A percentile compares a stretch with the other conserved stretches of the same genome.
Evolutionary conservation across 2,329 filamentous ascomycete genomes (phyloP).

Genomic region (Apiospora malaysiana): DNA sequence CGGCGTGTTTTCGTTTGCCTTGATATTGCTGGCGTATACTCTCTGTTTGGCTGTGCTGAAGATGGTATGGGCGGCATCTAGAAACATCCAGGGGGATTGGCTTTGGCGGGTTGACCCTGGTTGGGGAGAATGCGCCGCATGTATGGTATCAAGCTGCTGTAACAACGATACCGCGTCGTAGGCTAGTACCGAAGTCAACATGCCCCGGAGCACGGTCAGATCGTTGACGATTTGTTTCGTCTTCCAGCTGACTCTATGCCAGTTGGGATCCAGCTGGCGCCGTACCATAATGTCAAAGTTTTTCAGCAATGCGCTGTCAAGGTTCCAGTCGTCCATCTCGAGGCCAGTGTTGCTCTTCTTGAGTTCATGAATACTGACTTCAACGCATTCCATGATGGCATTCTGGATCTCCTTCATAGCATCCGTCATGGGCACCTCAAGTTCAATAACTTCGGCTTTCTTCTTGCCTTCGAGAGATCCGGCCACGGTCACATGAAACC

Average conservation of each 20-base stretch:
- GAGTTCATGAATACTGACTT: slow-evolving; percentile 90
- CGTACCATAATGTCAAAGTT: slow-evolving; percentile 91
- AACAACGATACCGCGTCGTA: slow-evolving; percentile 92
- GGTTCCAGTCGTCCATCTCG: slow-evolving; percentile 96
- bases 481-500: slow-evolving; percentile 91
- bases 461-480: slow-evolving; percentile 88
- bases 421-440: slow-evolving; percentile 95
- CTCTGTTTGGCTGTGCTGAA: slow-evolving; percentile 88
- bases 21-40: slow-evolving; percentile 78
- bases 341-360: slow-evolving; percentile 89
- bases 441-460: slow-evolving; percentile 95
- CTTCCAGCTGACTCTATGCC: slow-evolving; percentile 95
- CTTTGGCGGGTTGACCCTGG: slow-evolving; percentile 86
- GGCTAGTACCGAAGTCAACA: slow-evolving; percentile 81
- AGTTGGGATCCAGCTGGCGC: slow-evolving; percentile 91
- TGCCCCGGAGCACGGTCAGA: slow-evolving; percentile 78
- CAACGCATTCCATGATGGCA: slow-evolving; percentile 93
- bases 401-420: slow-evolving; percentile 93
- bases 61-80: slow-evolving; percentile 92
- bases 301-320: slow-evolving; percentile 89
- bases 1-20: slow-evolving; percentile 53
- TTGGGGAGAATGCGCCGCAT: slow-evolving; percentile 86
- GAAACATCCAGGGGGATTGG: slow-evolving; percentile 93
- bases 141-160: slow-evolving; percentile 91
- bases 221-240: slow-evolving; percentile 95